Evolutionary conservation across 192 early-diverging fungal genomes (phyloP), one percentile per base, ranked within the genome.

Genomic region (Ambispora gerdemannii): DNA sequence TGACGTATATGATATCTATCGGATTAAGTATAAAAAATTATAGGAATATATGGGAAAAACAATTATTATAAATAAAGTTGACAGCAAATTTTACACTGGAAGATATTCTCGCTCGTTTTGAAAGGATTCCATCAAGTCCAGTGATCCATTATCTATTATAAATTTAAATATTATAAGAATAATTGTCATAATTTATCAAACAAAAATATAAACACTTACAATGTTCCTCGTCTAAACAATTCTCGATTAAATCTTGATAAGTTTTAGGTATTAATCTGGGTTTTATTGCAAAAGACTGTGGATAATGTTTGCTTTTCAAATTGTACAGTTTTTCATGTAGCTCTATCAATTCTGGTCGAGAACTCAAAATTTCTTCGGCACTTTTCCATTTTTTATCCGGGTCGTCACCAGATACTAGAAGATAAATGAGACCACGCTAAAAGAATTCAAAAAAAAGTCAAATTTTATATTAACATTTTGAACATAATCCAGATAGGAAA

Each of bases 191-290:
- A 1, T 13, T 22, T 22, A 19, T 8, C 33, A 20, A 20, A 61
- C 10, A 33, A 3, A 7, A 11, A 31, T 34, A 49, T 49, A 49
- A 15, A 64, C 49, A 64, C 27, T 19, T 68, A 68, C 66, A 55
- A 20, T 68, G 66, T 19, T 55, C 33, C 55, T 68, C 66, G 2
- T 68, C 66, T 15, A 68, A 51, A 68, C 66, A 68, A 38, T 68
- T 53, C 25, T 68, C 66, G 22, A 68, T 68, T 17, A 68, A 55
- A 6, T 38, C 47, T 53, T 55, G 51, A 35, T 68, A 55, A 7
- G 13, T 27, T 28, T 55, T 36, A 28, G 50, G 66, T 51, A 68
- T 55, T 28, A 24, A 20, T 20, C 19, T 68, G 0, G 66, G 30
- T 6, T 27, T 15, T 24, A 49, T 24, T 22, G n/a, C n/a, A n/a